Evolutionary conservation across 129 eudicot species (phyloP).

Genomic region (Arctium minus): DNA sequence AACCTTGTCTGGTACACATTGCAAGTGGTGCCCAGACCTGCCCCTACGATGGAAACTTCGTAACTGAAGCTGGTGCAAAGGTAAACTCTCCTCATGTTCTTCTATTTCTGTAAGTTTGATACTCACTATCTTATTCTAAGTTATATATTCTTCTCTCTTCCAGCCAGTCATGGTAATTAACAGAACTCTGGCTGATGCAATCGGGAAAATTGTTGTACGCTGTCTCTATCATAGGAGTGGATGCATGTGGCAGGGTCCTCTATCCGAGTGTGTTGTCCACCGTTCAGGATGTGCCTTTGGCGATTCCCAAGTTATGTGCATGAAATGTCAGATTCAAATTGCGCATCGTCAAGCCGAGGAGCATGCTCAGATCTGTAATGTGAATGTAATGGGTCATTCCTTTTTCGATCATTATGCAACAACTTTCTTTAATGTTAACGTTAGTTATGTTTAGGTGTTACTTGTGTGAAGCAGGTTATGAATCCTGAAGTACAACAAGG

Average conservation of each 20-base stretch:
- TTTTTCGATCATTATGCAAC: neutral
- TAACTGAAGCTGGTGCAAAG: conserved; percentile 87
- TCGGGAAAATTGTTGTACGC: conserved; percentile 74
- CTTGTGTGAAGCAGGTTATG: conserved; percentile 29
- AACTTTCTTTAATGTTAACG: neutral
- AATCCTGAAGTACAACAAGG: conserved; percentile 44
- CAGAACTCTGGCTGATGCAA: conserved; percentile 68
- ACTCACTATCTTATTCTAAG: neutral
- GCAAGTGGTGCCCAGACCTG: conserved; percentile 79
- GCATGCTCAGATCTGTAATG: conserved; percentile 86
- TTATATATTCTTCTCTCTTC: conserved; percentile 10
- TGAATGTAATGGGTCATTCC: conserved; percentile 34
- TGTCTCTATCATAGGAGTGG: conserved; percentile 93
- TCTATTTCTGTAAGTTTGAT: neutral
- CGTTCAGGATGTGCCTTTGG: conserved; percentile 81
- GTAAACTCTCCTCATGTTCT: conserved; percentile 15
- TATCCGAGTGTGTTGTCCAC: conserved; percentile 77
- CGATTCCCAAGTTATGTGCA: conserved; percentile 84
- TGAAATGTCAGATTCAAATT: conserved; percentile 80
- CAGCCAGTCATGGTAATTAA: conserved; percentile 79
- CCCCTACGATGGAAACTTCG: conserved; percentile 92
- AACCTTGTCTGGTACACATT: conserved; percentile 76
- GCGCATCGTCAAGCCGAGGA: conserved; percentile 96
- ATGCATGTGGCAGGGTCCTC: conserved; percentile 89
- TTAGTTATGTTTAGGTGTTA: neutral